Percentiles rank a stretch among this genome's conserved stretches.
These are phyloP conservation scores for Panicum virgatum DNA, from an alignment of 202 grass and related monocot genomes.

Conservation along the genomic window DNA sequence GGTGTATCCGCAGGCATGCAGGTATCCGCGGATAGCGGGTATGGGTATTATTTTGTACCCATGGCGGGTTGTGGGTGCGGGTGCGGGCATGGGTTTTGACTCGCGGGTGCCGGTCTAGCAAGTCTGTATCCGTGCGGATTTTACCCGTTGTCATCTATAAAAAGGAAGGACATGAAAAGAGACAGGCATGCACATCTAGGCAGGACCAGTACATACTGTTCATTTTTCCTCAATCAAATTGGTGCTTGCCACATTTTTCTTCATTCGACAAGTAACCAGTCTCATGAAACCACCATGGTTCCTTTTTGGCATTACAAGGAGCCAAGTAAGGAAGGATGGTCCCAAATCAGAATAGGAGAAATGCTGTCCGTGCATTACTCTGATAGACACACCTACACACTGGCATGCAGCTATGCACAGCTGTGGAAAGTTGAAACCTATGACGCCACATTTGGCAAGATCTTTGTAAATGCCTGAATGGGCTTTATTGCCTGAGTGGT, in stretches of 20 bases:
- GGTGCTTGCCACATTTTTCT: constrained; percentile 34
- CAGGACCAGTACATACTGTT: constrained; percentile 19
- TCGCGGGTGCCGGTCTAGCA: too few species aligned
- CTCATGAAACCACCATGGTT: constrained; percentile 34
- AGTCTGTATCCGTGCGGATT: too few species aligned
- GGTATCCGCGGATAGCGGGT: too few species aligned
- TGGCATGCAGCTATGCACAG: constrained; percentile 33
- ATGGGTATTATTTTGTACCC: too few species aligned
- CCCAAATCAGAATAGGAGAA: constrained; percentile 27
- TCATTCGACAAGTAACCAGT: constrained; percentile 37
- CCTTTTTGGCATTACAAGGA: constrained; percentile 26
- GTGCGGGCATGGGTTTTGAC: too few species aligned
- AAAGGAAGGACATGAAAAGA: constrained; percentile 20
- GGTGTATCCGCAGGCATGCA: too few species aligned
- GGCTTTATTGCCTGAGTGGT: constrained; percentile 13
- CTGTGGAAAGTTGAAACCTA: constrained; percentile 33
- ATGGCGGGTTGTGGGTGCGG: too few species aligned
- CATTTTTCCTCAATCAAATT: constrained; percentile 34
- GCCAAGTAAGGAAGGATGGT: constrained; percentile 36
- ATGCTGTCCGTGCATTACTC: constrained; percentile 32
- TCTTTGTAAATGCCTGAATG: constrained; percentile 28
- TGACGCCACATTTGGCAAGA: constrained; percentile 10
- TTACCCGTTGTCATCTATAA: too few species aligned
- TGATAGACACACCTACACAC: constrained; percentile 22
- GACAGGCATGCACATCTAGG: constrained; percentile 29